phyloP scores from a whole-genome alignment of 2,329 filamentous ascomycete species.

The Huntiella abstrusa region DNA sequence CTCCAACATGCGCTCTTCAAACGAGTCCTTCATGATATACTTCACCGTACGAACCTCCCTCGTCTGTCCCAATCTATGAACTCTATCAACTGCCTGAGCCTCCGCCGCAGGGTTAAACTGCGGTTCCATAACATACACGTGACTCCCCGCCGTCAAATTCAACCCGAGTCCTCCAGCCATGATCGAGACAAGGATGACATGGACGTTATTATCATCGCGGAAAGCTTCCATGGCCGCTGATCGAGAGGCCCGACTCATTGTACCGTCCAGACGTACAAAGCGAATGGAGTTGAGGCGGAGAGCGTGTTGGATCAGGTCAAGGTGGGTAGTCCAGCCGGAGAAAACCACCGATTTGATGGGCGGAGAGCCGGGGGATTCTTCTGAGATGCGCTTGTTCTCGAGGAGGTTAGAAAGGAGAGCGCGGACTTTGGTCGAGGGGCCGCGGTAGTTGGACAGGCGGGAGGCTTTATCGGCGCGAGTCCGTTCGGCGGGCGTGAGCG shows the following conservation, averaged over 20 bases:
- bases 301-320: conserved; percentile 79
- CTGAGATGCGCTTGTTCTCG: conserved; percentile 42
- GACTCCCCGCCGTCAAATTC: conserved; percentile 71
- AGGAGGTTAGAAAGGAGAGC: conserved; percentile 62
- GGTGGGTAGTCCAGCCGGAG: conserved; percentile 86
- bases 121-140: conserved; percentile 93
- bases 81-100: conserved; percentile 82
- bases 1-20: conserved; percentile 84
- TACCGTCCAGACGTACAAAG: conserved; percentile 74
- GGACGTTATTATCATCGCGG: conserved; percentile 48
- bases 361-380: conserved; percentile 37
- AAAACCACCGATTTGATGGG: conserved; percentile 90
- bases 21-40: conserved; percentile 77
- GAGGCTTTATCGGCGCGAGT: conserved; percentile 5
- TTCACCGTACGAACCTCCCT: conserved; percentile 72
- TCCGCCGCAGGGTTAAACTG: conserved; percentile 94
- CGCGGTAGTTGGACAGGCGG: conserved; percentile 44
- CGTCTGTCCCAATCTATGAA: conserved; percentile 79
- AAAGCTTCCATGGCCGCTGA: conserved; percentile 61
- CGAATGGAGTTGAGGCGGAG: conserved; percentile 47
- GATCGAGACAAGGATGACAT: conserved; percentile 79
- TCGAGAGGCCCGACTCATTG: conserved; percentile 60
- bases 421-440: conserved; percentile 81
- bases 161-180: conserved; percentile 81
- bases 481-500: conserved; percentile 13